Percentiles rank a stretch among this genome's conserved stretches.
phyloP scores from a whole-genome alignment of 495 filamentous ascomycete genomes.

The Melanomma pulvis-pyrius region DNA sequence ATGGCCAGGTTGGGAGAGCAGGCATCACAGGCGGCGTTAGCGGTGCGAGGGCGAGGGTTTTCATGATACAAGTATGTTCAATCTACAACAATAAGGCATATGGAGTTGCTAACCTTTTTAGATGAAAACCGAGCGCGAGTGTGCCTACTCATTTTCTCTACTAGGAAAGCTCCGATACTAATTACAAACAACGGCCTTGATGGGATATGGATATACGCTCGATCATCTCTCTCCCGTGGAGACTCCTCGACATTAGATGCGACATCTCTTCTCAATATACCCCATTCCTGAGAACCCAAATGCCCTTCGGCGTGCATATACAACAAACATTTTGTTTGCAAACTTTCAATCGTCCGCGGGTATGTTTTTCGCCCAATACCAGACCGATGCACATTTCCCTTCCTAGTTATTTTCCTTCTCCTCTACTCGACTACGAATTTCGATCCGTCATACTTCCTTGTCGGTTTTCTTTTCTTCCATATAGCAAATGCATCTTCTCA shows the following conservation, averaged over 20 bases:
- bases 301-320: not conserved
- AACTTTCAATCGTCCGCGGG: not conserved
- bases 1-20: slow-evolving; percentile 66
- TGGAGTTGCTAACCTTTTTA: slow-evolving; percentile 5
- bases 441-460: not conserved
- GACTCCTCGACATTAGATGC: not conserved
- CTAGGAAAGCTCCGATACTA: slow-evolving; percentile 43
- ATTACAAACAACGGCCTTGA: not conserved
- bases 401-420: not conserved
- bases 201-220: not conserved
- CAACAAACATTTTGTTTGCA: not conserved
- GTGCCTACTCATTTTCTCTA: slow-evolving; percentile 38
- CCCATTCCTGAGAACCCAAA: too few species aligned
- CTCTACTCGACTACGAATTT: not conserved
- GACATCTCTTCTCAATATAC: not conserved
- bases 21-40: slow-evolving; percentile 71
- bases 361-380: not conserved
- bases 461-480: not conserved
- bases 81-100: not conserved
- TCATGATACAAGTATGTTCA: slow-evolving; percentile 70
- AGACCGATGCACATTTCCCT: not conserved
- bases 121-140: slow-evolving; percentile 40
- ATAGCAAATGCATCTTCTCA: not conserved
- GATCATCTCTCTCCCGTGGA: not conserved
- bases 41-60: slow-evolving; percentile 70